Conservation (phyloP, 108 stramenopile species). For the Nitzschia sp. region DNA sequence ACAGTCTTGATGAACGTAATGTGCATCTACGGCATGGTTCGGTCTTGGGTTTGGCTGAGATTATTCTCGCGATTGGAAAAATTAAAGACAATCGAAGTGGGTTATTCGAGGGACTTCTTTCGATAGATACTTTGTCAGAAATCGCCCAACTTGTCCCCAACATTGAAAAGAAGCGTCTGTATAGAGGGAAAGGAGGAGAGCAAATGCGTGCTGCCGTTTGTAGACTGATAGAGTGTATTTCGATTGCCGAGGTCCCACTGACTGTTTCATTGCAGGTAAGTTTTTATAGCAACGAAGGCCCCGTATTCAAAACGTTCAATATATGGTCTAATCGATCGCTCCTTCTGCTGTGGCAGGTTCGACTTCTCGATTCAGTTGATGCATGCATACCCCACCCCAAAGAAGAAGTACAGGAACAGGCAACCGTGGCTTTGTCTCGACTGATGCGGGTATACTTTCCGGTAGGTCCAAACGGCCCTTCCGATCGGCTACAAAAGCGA, state of each 20-base stretch:
- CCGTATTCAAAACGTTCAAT: no score
- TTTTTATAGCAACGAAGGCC: no score
- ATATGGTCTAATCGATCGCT: no score
- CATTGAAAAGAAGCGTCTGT: constrained; percentile 94
- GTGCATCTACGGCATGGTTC: constrained; percentile 86
- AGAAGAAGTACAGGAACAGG: constrained; percentile 84
- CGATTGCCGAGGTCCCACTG: constrained; percentile 68
- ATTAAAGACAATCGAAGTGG: constrained; percentile 21
- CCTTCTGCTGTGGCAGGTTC: no score
- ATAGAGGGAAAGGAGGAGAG: constrained; percentile 96
- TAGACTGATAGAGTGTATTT: constrained; percentile 89
- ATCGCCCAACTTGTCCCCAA: constrained; percentile 73
- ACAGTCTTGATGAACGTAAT: constrained; percentile 60
- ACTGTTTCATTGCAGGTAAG: constrained; percentile 72
- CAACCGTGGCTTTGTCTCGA: constrained; percentile 72
- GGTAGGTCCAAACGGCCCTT: constrained; percentile 76
- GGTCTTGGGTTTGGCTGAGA: constrained; percentile 81
- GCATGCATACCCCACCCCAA: constrained; percentile 92
- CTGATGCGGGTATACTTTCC: constrained; percentile 86
- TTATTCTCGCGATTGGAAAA: constrained; percentile 67
- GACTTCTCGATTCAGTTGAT: constrained; percentile 90
- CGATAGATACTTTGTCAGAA: constrained; percentile 17
- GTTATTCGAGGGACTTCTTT: constrained; percentile 8
- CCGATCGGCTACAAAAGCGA: constrained; percentile 79
- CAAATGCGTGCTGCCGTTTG: constrained; percentile 92